phyloP scores from a whole-genome alignment of 108 stramenopile genomes.

The Cyclotella kingstonii region DNA sequence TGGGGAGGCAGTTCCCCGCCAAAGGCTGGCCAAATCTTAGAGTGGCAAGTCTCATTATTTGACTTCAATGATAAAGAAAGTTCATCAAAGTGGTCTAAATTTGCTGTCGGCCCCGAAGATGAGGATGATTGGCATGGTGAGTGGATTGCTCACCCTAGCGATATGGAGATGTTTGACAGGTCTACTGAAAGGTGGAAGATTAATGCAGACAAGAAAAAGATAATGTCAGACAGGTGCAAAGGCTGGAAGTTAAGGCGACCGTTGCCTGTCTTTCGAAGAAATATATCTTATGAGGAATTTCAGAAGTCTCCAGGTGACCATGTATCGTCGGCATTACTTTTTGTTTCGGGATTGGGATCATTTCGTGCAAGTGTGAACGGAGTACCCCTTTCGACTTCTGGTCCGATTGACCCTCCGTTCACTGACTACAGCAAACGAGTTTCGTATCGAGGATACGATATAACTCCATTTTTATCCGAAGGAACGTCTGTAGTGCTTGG shows the following conservation, averaged over 20 bases:
- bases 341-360: slow-evolving; percentile 38
- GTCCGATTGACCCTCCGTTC: slow-evolving; percentile 40
- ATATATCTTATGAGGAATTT: slow-evolving; percentile 5
- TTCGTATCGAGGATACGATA: slow-evolving; percentile 45
- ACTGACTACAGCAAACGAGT: slow-evolving; percentile 46
- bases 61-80: background rate
- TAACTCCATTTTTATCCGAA: slow-evolving; percentile 23
- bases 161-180: slow-evolving; percentile 30
- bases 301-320: slow-evolving; percentile 1
- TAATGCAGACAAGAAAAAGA: background rate
- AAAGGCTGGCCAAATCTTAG: slow-evolving; percentile 7
- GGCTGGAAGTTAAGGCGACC: slow-evolving; percentile 21
- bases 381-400: slow-evolving; percentile 35
- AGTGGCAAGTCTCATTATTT: slow-evolving; percentile 10
- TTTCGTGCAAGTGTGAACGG: slow-evolving; percentile 43
- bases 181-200: background rate
- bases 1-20: background rate
- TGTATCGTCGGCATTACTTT: slow-evolving; percentile 27
- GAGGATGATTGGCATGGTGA: slow-evolving; percentile 30
- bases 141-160: slow-evolving; percentile 30
- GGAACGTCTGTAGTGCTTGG: slow-evolving; percentile 16
- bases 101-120: slow-evolving; percentile 20
- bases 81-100: slow-evolving; percentile 7
- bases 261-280: slow-evolving; percentile 22
- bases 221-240: slow-evolving; percentile 16